Conservation (phyloP, 2,329 filamentous ascomycete species). For the Monilinia laxa region DNA sequence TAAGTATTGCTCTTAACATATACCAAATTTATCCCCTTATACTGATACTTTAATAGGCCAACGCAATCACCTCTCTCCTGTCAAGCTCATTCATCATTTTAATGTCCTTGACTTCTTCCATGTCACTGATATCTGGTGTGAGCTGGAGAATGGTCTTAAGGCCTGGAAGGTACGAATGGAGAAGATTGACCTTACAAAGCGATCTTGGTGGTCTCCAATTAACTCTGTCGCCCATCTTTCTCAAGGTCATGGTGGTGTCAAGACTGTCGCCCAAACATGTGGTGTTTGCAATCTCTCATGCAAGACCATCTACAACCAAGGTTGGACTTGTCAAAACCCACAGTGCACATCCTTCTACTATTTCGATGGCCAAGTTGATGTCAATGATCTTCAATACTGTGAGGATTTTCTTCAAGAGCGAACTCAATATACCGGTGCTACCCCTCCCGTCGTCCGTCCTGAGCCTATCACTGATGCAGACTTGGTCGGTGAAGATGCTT, state of each 20-base stretch:
- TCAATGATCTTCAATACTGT: constrained; percentile 50
- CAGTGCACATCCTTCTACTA: constrained; percentile 54
- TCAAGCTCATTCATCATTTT: constrained; percentile 56
- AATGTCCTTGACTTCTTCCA: constrained; percentile 69
- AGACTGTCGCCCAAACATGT: constrained; percentile 42
- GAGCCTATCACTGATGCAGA: constrained; percentile 43
- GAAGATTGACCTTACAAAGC: constrained; percentile 52
- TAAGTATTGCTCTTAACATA: constrained; percentile 37
- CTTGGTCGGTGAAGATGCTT: constrained; percentile 38
- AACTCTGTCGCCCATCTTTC: constrained; percentile 9
- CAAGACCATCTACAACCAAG: constrained; percentile 45
- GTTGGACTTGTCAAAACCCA: constrained; percentile 59
- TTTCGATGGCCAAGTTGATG: constrained; percentile 35
- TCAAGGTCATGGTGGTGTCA: constrained; percentile 17
- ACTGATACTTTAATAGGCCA: constrained; percentile 47
- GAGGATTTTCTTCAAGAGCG: constrained; percentile 57
- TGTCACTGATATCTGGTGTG: constrained; percentile 66
- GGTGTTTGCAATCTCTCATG: constrained; percentile 43
- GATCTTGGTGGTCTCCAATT: constrained; percentile 58
- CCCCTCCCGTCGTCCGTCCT: constrained; percentile 44
- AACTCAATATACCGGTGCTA: constrained; percentile 42
- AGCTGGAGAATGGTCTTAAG: constrained; percentile 46
- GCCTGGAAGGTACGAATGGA: constrained; percentile 63
- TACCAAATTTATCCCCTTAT: background rate
- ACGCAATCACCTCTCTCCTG: constrained; percentile 48